Evolutionary conservation across 768 basidiomycete genomes (phyloP).

Genomic region (Kwoniella sp.): DNA sequence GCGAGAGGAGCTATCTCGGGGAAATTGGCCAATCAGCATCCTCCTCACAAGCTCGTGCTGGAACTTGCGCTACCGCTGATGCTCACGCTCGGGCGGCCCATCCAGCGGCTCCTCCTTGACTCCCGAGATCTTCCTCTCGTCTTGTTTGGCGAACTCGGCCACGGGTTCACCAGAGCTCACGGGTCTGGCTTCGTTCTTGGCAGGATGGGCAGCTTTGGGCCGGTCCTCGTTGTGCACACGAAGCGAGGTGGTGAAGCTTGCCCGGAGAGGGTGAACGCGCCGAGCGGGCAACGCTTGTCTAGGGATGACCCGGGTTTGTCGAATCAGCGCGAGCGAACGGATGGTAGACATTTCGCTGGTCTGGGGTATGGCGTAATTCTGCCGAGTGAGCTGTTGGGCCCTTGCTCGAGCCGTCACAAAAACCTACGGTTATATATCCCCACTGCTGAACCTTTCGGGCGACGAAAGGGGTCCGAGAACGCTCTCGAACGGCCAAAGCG

Average conservation of each 20-base stretch:
- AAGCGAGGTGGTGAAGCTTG: neutral
- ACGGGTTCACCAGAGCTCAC: slow-evolving; percentile 20
- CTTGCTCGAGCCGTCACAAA: too few species aligned
- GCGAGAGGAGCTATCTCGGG: slow-evolving; percentile 31
- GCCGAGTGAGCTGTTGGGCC: too few species aligned
- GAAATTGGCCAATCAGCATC: too few species aligned
- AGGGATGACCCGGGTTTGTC: neutral
- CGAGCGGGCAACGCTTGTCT: too few species aligned
- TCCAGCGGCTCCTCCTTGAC: slow-evolving; percentile 16
- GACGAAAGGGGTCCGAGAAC: too few species aligned
- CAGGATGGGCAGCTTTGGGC: slow-evolving; percentile 19
- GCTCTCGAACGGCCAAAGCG: too few species aligned
- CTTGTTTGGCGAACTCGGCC: slow-evolving; percentile 20
- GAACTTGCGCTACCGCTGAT: too few species aligned
- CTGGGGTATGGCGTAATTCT: neutral
- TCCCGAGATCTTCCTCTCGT: slow-evolving; percentile 18
- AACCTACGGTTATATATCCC: too few species aligned
- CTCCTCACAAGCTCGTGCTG: too few species aligned
- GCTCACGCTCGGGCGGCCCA: slow-evolving; percentile 16
- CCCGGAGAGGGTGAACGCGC: too few species aligned
- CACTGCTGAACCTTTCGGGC: too few species aligned
- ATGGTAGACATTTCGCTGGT: neutral
- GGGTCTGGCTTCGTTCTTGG: slow-evolving; percentile 13
- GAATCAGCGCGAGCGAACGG: neutral
- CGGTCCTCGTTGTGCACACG: neutral